Evolutionary conservation across 2,329 filamentous ascomycete species (phyloP), one percentile per base, ranked within the genome.

Genomic region (Ophiostoma himal-ulmi): DNA sequence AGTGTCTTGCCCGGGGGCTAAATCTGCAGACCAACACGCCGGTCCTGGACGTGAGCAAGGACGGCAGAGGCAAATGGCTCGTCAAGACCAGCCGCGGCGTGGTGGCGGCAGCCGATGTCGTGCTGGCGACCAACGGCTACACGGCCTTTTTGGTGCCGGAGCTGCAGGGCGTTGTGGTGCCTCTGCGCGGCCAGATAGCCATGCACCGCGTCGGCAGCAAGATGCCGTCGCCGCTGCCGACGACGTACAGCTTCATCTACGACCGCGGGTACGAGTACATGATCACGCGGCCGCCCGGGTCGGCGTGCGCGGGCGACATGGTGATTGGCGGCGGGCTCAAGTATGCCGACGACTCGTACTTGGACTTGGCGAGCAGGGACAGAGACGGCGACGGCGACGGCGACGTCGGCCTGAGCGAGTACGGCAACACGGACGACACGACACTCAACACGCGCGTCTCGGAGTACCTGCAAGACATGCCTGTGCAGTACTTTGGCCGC

Each of bases 201-300:
- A 83, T 83, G 6, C 80, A 80, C 60, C 69, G 78, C 30, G 74
- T 79, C 67, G 77, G 81, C 13, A 65, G 72, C 75, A 73, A 68
- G 3, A 77, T 82, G 73, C 81, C 82, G 2, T 1, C 54, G 17
- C 76, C 73, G 13, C 75, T 87, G 37, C 76, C 78, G 6, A 82
- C 80, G 1, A 88, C 87, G 1, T 90, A 88, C 74, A 88, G 83
- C 26, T 88, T 91, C 73, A 84, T 89, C 36, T 88, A 87, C 75
- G 80, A 81, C 1, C 78, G 80, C 34, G 86, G 88, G 0, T 90
- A 88, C 75, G 89, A 91, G 72, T 91, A 91, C 77, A 86, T 91
- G 82, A 85, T 91, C 10, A 82, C 85, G 1, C 81, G 86, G 1
- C 83, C 84, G 0, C 77, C 80, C n/a, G 82, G 81, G 0, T 80